Conservation (phyloP, 495 filamentous ascomycete species). For the Glonium stellatum region DNA sequence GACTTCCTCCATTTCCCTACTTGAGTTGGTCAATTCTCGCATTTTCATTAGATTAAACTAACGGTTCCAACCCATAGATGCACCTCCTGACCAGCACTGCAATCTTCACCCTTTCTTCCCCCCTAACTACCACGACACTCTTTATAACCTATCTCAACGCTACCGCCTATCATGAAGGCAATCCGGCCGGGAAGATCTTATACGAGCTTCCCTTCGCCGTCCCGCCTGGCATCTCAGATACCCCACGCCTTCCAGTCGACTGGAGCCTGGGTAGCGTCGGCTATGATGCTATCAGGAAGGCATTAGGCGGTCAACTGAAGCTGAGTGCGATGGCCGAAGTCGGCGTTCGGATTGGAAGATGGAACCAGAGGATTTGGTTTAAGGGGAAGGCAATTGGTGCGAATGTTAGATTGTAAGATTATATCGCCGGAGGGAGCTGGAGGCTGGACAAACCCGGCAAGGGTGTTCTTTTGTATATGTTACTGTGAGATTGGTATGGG, state of each 20-base stretch:
- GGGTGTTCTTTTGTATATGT: too few species aligned
- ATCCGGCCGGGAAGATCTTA: constrained; percentile 66
- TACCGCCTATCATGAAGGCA: constrained; percentile 73
- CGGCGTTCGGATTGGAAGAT: constrained; percentile 62
- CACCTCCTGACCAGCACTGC: constrained; percentile 83
- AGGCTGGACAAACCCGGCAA: too few species aligned
- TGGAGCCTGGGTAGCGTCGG: constrained; percentile 72
- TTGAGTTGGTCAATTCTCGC: neutral
- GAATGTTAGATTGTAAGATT: constrained; percentile 51
- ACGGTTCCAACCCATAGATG: constrained; percentile 39
- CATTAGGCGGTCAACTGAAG: constrained; percentile 75
- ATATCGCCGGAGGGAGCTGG: too few species aligned
- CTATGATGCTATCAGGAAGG: constrained; percentile 69
- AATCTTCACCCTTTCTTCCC: constrained; percentile 75
- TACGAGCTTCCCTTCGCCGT: constrained; percentile 70
- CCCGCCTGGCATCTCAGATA: constrained; percentile 61
- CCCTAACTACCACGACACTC: constrained; percentile 61
- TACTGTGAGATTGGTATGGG: too few species aligned
- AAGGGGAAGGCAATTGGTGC: constrained; percentile 68
- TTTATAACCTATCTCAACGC: constrained; percentile 74
- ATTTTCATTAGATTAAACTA: neutral
- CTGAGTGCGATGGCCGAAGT: constrained; percentile 72
- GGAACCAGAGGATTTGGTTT: constrained; percentile 63
- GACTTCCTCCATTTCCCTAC: neutral
- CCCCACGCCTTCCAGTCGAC: constrained; percentile 72